Evolutionary conservation across 257 asterid genomes (phyloP), one percentile per base, ranked within the genome.

Genomic region (Galeopsis tetrahit): DNA sequence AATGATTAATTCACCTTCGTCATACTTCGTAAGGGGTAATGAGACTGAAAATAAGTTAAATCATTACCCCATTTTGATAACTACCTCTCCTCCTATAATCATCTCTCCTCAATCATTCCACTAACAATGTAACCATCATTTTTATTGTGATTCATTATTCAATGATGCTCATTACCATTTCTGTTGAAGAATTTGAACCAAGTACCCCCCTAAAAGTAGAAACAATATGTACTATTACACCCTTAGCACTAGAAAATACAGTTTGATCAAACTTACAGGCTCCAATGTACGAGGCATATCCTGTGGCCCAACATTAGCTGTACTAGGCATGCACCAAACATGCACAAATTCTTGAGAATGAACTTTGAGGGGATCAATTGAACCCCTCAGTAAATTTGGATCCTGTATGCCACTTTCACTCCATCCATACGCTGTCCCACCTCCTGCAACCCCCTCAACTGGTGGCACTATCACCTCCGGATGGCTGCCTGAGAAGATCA

Each of bases 341-440:
- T 92, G 95, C 71, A 95, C 77, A 66, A 95, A 82, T 9, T 95
- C 98, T 11, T 93, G 84, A 43, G 96, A 79, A 59, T 93, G 89
- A 72, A 92, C 84, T 80, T 86, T 88, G 36, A 69, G 69, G 61
- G 99, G 99, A 84, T 95, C 99, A 78, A 95, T 88, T 13, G 80
- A 60, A 48, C 89, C 97, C 83, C 83, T 79, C 33, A 87, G 73
- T 77, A 85, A 71, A 63, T 70, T 81, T 9, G 93, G 83, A 80
- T 87, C 90, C 34, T 65, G 82, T 9, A 79, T 71, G 28, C 87
- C 87, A 70, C 70, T 81, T 59, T 95, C 97, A 78, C 87, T 67
- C 97, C 99, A 92, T 52, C 99, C 99, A 63, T 95, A 95, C 21
- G 98, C 90, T 2, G 98, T 95, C 73, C 98, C 99, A 63, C 99